These are phyloP conservation scores for Laetiporus sulphureus DNA, from an alignment of 1,284 basidiomycete genomes.

Conservation along the genomic window DNA sequence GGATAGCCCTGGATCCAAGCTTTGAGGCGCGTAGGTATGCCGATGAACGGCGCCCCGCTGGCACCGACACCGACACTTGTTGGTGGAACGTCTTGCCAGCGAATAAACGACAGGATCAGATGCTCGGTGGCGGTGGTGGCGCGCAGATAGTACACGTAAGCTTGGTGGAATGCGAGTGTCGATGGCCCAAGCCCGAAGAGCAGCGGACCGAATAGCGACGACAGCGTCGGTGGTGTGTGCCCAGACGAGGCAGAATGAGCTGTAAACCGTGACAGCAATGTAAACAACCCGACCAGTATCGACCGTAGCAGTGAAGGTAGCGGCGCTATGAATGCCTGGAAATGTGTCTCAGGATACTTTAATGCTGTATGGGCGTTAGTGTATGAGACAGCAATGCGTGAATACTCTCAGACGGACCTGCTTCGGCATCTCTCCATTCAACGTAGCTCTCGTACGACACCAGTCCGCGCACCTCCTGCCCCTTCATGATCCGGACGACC, in stretches of 20 bases:
- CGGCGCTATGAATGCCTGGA: constrained; percentile 50
- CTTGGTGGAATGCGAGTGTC: constrained; percentile 62
- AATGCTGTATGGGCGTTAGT: constrained; percentile 34
- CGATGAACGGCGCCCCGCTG: constrained; percentile 35
- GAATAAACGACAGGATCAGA: constrained; percentile 77
- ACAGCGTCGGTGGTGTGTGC: constrained; percentile 77
- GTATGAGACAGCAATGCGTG: constrained; percentile 13
- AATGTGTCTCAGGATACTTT: constrained; percentile 64
- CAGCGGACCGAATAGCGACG: constrained; percentile 83
- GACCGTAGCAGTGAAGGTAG: constrained; percentile 49
- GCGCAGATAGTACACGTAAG: constrained; percentile 77
- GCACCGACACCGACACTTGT: constrained; percentile 18
- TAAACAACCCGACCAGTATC: constrained; percentile 63
- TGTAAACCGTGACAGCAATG: constrained; percentile 71
- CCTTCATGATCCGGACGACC: constrained; percentile 58
- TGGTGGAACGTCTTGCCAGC: constrained; percentile 57
- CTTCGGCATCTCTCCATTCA: constrained; percentile 72
- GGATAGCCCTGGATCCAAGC: constrained; percentile 88
- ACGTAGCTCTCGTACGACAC: constrained; percentile 76
- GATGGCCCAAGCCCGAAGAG: constrained; percentile 73
- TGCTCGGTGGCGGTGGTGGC: constrained; percentile 85
- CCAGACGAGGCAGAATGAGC: constrained; percentile 77
- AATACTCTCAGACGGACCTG: constrained; percentile 45
- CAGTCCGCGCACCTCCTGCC: constrained; percentile 63
- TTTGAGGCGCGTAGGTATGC: constrained; percentile 71